These are phyloP conservation scores for Phytopythium oedochilum DNA, from an alignment of 352 stramenopile species.

Conservation along the genomic window DNA sequence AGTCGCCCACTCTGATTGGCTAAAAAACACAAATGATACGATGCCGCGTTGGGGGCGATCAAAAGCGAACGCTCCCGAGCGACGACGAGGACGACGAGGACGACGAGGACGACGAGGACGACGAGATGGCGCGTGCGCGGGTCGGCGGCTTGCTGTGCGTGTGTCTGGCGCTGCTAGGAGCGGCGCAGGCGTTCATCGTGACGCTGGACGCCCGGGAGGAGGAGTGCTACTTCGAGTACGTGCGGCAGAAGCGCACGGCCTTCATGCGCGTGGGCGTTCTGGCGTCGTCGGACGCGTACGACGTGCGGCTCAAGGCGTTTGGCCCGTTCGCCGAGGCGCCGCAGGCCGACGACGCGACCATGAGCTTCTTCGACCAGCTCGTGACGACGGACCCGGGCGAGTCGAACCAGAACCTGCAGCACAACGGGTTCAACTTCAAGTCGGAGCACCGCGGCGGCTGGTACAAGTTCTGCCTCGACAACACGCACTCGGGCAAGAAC, in stretches of 20 bases:
- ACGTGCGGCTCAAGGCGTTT: slow-evolving; percentile 74
- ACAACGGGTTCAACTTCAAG: slow-evolving; percentile 86
- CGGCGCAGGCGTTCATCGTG: slow-evolving; percentile 44
- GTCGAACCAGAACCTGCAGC: slow-evolving; percentile 67
- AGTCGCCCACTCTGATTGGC: too few species aligned
- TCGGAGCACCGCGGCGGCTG: slow-evolving; percentile 79
- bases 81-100: too few species aligned
- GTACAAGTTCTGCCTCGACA: slow-evolving; percentile 86
- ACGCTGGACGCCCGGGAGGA: slow-evolving; percentile 41
- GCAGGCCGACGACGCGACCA: slow-evolving; percentile 33
- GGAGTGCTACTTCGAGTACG: slow-evolving; percentile 84
- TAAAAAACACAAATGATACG: too few species aligned
- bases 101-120: too few species aligned
- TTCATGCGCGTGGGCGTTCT: slow-evolving; percentile 79
- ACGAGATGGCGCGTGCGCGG: slow-evolving; percentile 14
- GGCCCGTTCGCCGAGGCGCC: slow-evolving; percentile 57
- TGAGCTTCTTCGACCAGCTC: slow-evolving; percentile 77
- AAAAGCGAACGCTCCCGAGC: too few species aligned
- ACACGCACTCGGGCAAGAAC: slow-evolving; percentile 57
- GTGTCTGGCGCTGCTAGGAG: slow-evolving; percentile 19
- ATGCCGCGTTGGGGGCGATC: too few species aligned
- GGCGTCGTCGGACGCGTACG: slow-evolving; percentile 61
- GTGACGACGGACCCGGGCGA: slow-evolving; percentile 59
- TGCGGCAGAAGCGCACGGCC: slow-evolving; percentile 81
- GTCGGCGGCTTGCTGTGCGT: slow-evolving; percentile 3